Base-by-base conservation (phyloP, 805 yeast species). In the Debaryomyces tyrocola region DNA sequence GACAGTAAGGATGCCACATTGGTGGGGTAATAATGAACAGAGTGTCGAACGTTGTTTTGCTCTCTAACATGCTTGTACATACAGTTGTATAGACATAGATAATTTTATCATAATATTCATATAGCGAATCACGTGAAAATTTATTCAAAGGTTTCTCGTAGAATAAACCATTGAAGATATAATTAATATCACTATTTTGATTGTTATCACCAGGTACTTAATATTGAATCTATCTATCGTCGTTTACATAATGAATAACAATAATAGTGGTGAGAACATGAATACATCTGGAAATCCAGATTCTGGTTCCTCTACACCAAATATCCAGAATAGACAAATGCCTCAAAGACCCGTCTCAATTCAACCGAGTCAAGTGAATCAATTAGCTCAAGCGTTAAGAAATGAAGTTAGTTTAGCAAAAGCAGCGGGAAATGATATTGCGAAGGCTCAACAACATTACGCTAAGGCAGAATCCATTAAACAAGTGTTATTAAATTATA, bases 381-480 rank as follows among this genome's bases (percentile, higher is more conserved):
- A 80, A 58, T 68, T 86, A 49, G 75, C 84, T 10, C 79, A 75
- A 49, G 85, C 82, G 45, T 79, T 82, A 51, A 78, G 77, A 42
- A 67, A 74, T 28, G 86, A 83, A 54, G 74, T 82, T 28, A 80
- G 79, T 18, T 77, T 79, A 54, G 90, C 90, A 1, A 80, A 79
- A 54, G 77, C 76, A 14, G 77, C 84, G 0, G 88, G 89, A 2
- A 73, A 73, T 29, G 79, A 77, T 20, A 75, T 84, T 0, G 82
- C 78, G 0, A 80, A 73, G 47, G 90, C 89, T 15, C 78, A 79
- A 54, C 83, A 81, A 50, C 85, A 84, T 54, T 65, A 80, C 54
- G 73, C 73, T 49, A 80, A 79, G 50, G 90, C 89, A 3, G 82
- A 84, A 37, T 77, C 77, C 45, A 81, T 85, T 51, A 84, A 81